Evolutionary conservation across 768 basidiomycete species (phyloP), one percentile per base, ranked within the genome.

Genomic region (Rhizopogon salebrosus): DNA sequence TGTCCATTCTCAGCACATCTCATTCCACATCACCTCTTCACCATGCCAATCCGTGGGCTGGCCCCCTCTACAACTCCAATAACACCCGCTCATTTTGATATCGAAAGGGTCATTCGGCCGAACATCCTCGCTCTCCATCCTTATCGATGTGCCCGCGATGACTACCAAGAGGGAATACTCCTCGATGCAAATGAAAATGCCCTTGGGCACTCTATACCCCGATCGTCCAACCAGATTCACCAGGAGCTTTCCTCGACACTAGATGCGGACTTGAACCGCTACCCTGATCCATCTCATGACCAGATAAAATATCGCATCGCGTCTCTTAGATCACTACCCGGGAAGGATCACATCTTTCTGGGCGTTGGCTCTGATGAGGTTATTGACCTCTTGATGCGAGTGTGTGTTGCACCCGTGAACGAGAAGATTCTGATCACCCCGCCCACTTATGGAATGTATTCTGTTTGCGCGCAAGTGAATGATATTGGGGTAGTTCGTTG

Each of bases 131-230:
- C 90, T 0, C 75, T 99, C 13, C 84, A 85, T 43, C 97, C 97
- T 0, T 98, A 99, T 70, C 85, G 95, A 27, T 98, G 94, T 62
- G 97, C 97, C 1, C 78, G 97, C 42, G 95, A 99, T 63, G 95
- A 99, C 72, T 99, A 97, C 72, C 83, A 85, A 43, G 74, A 82
- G 2, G 95, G 95, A 22, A 86, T 98, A 61, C 82, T 99, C 24
- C 82, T 99, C 20, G 97, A 99, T 60, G 97, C 97, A 13, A 99
- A 99, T 70, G 97, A 99, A 74, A 98, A 99, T 66, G 82, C 95
- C 0, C 77, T 94, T 34, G 95, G 97, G 0, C 90, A 91, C 64
- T 85, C 90, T 2, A 87, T 98, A 35, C 71, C 76, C 23, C 57
- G 64, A n/a, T 41, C 71, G 14, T 57, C 63, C 29, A 31, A 67